phyloP scores from a whole-genome alignment of 176 grass and related monocot genomes.

The Musa schizocarpa region DNA sequence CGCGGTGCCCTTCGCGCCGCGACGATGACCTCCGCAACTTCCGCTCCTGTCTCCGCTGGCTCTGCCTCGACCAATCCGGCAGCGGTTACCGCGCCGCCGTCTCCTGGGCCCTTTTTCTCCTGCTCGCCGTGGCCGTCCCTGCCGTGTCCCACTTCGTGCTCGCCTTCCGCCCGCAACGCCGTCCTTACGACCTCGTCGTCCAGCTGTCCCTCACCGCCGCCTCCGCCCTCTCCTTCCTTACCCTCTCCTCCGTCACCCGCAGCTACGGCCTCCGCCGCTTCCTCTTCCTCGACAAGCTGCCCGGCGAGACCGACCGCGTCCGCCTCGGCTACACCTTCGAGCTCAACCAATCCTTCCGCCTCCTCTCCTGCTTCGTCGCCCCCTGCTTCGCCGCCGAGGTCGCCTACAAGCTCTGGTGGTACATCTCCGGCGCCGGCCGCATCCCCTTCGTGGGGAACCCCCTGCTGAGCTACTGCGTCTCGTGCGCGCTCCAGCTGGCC shows the following conservation, averaged over 20 bases:
- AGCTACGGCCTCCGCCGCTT: conserved; percentile 21
- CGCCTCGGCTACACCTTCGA: conserved; percentile 28
- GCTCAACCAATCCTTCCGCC: conserved; percentile 48
- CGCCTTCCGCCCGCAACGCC: conserved; percentile 3
- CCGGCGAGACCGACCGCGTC: background rate
- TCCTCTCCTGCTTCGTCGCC: conserved; percentile 58
- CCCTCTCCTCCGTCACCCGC: conserved; percentile 5
- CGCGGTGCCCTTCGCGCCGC: background rate
- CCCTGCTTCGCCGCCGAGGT: conserved; percentile 72
- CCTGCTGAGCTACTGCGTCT: conserved; percentile 34
- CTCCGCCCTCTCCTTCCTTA: conserved; percentile 11
- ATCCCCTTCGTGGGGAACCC: conserved; percentile 39
- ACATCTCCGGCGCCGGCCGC: conserved; percentile 12
- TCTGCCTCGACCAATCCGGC: conserved; percentile 14
- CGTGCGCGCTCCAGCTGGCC: conserved; percentile 51
- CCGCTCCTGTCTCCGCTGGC: conserved; percentile 11
- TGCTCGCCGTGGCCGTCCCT: background rate
- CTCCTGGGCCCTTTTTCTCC: conserved; percentile 4
- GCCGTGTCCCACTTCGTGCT: conserved; percentile 11
- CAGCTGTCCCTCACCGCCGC: conserved; percentile 10
- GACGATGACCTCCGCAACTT: conserved; percentile 4
- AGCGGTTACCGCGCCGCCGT: background rate
- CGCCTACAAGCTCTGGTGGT: conserved; percentile 90
- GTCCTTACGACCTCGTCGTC: conserved; percentile 15
- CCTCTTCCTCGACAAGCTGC: conserved; percentile 18